phyloP scores from a whole-genome alignment of 75 land plant genomes.

The Picea glauca region DNA sequence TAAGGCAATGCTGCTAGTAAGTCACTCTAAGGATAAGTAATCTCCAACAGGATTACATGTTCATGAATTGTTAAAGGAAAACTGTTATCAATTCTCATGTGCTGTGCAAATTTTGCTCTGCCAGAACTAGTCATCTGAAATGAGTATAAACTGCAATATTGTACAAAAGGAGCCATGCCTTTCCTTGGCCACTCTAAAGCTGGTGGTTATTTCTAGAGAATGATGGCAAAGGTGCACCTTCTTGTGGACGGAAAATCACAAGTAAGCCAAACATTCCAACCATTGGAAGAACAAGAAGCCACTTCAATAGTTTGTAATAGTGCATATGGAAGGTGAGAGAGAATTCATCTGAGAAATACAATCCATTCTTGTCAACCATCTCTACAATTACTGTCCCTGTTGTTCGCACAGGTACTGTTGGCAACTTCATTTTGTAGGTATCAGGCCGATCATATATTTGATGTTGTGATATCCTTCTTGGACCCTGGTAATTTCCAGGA shows the following conservation, averaged over 20 bases:
- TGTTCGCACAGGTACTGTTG: constrained; percentile 87
- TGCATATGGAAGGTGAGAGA: constrained; percentile 96
- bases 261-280: constrained; percentile 88
- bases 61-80: background rate
- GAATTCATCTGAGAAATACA: constrained; percentile 89
- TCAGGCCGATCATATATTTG: constrained; percentile 60
- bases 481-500: constrained; percentile 96
- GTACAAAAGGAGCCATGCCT: background rate
- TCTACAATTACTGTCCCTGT: constrained; percentile 88
- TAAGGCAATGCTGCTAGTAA: background rate
- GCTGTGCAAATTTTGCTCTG: background rate
- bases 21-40: background rate
- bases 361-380: constrained; percentile 89
- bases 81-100: too few species aligned
- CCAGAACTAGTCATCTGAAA: background rate
- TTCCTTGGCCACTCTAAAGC: constrained; percentile 2
- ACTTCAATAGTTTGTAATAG: constrained; percentile 91
- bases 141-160: background rate
- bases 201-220: constrained; percentile 68
- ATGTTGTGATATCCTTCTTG: constrained; percentile 56
- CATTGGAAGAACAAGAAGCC: constrained; percentile 92
- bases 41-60: background rate
- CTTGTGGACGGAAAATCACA: constrained; percentile 78
- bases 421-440: constrained; percentile 62
- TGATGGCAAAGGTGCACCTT: constrained; percentile 81